Base-by-base conservation (phyloP, 2,329 filamentous ascomycete species). In the Ceratocystis huliohia region DNA sequence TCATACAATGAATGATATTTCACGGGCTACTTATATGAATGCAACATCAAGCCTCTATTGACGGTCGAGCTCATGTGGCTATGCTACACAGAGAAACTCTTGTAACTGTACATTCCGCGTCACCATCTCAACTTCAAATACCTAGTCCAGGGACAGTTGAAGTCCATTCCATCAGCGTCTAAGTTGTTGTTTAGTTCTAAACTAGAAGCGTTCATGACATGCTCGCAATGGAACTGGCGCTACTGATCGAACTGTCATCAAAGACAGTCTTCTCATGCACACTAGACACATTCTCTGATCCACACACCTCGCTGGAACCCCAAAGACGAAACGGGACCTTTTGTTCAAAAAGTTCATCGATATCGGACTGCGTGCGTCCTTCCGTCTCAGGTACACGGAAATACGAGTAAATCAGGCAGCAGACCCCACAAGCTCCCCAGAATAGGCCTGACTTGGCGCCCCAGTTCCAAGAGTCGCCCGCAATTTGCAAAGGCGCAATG, bases 401-500 rank as follows among this genome's bases (percentile, higher is more conserved):
- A 69, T 73, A 79, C 2, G 78, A 75, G 73, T 79, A 82, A 1
- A 75, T 68, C 0, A 78, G 70, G n/a, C 76, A 76, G 1, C 75
- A 44, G 17, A 79, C 70, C 68, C 77, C 76, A 63, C 76, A 73
- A 3, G 69, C 70, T 1, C 70, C 70, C 74, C 74, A 76, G 68
- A 76, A 72, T 65, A 75, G 74, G 5, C 71, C 80, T 71, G 68
- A 76, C 72, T 70, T 74, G 71, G 75, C 78, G 71, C 68, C 74
- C 71, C 71, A 73, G 65, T 75, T 76, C 69, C 72, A 74, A 5
- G 71, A 74, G 1, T 73, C 75, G 1, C 71, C 72, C 22, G 74
- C 74, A 28, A 76, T 68, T 66, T 71, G 70, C 6, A 69, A 66
- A 0, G 72, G 71, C 5, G 67, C 69, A 41, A 73, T 68, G 20